A percentile compares a stretch with the other conserved stretches of the same genome.
phyloP scores from a whole-genome alignment of 2,329 filamentous ascomycete genomes.

The Monosporascus sp. region DNA sequence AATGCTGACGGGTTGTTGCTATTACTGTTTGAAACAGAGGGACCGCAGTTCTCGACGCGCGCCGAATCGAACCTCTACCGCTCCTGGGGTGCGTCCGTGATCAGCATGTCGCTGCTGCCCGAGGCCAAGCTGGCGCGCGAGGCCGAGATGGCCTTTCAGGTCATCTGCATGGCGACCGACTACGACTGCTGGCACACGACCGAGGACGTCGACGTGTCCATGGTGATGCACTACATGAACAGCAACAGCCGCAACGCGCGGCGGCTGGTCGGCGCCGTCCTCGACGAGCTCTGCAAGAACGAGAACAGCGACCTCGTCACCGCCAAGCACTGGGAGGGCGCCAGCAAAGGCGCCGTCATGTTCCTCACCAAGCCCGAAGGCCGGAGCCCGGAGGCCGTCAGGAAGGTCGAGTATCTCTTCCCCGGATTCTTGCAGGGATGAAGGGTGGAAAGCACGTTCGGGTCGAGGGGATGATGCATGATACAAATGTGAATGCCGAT shows the following conservation, averaged over 20 bases:
- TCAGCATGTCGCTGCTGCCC: constrained; percentile 96
- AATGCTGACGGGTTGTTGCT: neutral
- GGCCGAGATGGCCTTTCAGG: constrained; percentile 94
- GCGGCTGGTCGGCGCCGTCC: constrained; percentile 75
- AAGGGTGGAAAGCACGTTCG: neutral
- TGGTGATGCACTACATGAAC: constrained; percentile 96
- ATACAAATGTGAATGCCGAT: neutral
- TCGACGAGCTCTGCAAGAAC: constrained; percentile 77
- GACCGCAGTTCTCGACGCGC: constrained; percentile 95
- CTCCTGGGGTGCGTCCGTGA: constrained; percentile 85
- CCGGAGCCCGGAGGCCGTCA: constrained; percentile 65
- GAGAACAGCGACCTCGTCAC: constrained; percentile 70
- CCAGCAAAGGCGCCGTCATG: constrained; percentile 69
- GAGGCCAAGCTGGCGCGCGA: constrained; percentile 95
- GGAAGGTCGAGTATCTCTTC: constrained; percentile 83
- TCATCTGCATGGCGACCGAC: constrained; percentile 99
- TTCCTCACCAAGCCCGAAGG: constrained; percentile 78
- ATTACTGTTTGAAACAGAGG: constrained; percentile 52
- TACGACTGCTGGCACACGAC: constrained; percentile 95
- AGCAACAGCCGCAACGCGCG: constrained; percentile 86
- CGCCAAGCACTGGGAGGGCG: constrained; percentile 76
- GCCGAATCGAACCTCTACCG: constrained; percentile 96
- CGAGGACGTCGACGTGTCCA: constrained; percentile 85
- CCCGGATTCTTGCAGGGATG: constrained; percentile 63
- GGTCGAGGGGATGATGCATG: too few species aligned